These are phyloP conservation scores for Allantophomopsis lycopodina DNA, from an alignment of 2,329 filamentous ascomycete species.

Conservation along the genomic window DNA sequence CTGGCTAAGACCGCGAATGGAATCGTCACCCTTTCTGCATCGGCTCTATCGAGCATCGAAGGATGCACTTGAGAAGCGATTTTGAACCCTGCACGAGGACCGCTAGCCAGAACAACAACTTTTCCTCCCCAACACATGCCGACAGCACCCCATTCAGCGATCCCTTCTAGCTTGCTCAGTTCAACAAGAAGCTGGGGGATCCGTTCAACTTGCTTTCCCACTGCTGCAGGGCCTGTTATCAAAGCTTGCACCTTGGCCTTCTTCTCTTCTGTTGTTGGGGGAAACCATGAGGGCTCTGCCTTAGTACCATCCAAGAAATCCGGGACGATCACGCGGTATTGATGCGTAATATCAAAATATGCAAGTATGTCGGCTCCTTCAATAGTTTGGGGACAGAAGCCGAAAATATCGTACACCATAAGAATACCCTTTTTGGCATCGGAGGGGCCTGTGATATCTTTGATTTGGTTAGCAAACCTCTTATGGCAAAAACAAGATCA, in stretches of 20 bases:
- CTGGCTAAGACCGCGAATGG: slow-evolving; percentile 52
- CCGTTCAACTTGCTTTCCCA: slow-evolving; percentile 25
- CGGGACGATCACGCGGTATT: slow-evolving; percentile 81
- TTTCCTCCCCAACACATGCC: slow-evolving; percentile 18
- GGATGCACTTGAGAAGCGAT: slow-evolving; percentile 32
- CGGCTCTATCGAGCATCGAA: slow-evolving; percentile 40
- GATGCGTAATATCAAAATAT: slow-evolving; percentile 33
- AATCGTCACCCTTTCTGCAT: slow-evolving; percentile 44
- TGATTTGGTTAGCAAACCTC: neutral
- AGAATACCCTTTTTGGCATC: slow-evolving; percentile 43
- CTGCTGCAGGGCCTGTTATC: slow-evolving; percentile 24
- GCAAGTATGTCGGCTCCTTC: slow-evolving; percentile 58
- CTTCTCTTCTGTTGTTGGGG: slow-evolving; percentile 49
- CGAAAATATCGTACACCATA: slow-evolving; percentile 50
- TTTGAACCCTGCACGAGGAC: neutral
- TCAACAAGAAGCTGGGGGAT: slow-evolving; percentile 34
- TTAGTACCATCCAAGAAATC: slow-evolving; percentile 68
- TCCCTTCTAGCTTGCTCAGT: slow-evolving; percentile 32
- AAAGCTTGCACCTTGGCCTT: slow-evolving; percentile 41
- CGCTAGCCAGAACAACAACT: slow-evolving; percentile 12
- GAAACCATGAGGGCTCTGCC: slow-evolving; percentile 24
- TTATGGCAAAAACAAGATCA: slow-evolving; percentile 3
- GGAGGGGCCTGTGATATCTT: slow-evolving; percentile 30
- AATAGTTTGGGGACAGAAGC: slow-evolving; percentile 55
- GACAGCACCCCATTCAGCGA: slow-evolving; percentile 27